A percentile compares a stretch with the other conserved stretches of the same genome.
Evolutionary conservation across 257 asterid genomes (phyloP).

Genomic region (Scutellaria minor): DNA sequence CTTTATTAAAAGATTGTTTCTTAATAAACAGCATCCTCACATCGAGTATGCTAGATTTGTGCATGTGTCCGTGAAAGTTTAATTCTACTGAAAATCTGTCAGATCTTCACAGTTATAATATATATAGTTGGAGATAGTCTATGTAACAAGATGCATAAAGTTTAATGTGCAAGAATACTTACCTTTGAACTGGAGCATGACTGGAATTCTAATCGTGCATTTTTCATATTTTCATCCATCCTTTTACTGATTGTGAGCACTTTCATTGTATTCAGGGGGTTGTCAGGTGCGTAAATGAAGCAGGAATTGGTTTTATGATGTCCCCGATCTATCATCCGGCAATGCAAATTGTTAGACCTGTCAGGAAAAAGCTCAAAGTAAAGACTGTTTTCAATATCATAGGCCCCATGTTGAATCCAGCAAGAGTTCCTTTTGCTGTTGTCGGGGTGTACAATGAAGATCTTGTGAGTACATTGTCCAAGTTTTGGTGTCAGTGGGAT

Average conservation of each 20-base stretch:
- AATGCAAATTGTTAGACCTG: conserved; percentile 70
- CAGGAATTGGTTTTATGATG: conserved; percentile 80
- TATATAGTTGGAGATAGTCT: not conserved
- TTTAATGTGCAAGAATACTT: not conserved
- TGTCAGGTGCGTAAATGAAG: conserved; percentile 58
- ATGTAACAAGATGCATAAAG: not conserved
- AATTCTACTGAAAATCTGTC: not conserved
- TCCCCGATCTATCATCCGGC: conserved; percentile 70
- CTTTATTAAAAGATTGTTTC: not conserved
- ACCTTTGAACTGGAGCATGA: conserved; percentile 6
- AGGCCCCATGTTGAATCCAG: conserved; percentile 79
- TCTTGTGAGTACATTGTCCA: conserved; percentile 46
- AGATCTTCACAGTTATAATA: not conserved
- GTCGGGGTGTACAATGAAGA: conserved; percentile 70
- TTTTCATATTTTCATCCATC: not conserved
- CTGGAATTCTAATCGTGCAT: not conserved
- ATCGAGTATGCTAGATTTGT: no score
- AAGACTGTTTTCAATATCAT: conserved; percentile 71
- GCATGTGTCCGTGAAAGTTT: not conserved
- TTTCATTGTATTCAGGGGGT: conserved; percentile 51
- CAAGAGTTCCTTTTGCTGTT: conserved; percentile 69
- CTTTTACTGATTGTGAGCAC: not conserved
- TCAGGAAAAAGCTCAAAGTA: conserved; percentile 71
- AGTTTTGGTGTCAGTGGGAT: not conserved
- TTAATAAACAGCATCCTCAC: not conserved